A percentile compares a stretch with the other conserved stretches of the same genome.
Evolutionary conservation across 306 rosid genomes (phyloP).

Genomic region (Fragaria nilgerrensis): DNA sequence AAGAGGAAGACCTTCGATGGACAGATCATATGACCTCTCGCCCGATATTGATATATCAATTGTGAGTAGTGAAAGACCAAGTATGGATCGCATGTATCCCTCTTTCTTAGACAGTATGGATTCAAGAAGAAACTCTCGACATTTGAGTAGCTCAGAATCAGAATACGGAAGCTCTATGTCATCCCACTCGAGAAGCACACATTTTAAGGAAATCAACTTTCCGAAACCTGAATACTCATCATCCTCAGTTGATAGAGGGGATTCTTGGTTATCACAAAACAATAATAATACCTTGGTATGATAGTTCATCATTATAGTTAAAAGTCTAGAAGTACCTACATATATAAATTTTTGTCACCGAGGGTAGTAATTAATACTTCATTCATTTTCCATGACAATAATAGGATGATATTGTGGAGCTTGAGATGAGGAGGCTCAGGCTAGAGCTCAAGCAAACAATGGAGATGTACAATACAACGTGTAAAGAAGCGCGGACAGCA

Average conservation of each 20-base stretch:
- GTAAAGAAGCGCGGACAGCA: neutral
- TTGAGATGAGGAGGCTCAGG: neutral
- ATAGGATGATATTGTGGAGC: neutral
- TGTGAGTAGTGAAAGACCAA: constrained; percentile 54
- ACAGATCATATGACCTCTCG: constrained; percentile 37
- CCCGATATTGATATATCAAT: constrained; percentile 51
- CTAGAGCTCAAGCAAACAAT: neutral
- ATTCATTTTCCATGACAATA: neutral
- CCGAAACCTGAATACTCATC: neutral
- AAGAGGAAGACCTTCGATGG: constrained; percentile 27
- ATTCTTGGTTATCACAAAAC: neutral
- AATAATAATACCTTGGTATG: neutral
- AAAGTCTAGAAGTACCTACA: neutral
- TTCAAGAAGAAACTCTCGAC: constrained; percentile 23
- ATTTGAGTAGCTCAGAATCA: constrained; percentile 33
- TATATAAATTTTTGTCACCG: neutral
- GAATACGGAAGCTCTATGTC: constrained; percentile 32
- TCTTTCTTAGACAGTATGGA: constrained; percentile 34
- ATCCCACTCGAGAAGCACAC: neutral
- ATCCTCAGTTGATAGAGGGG: neutral
- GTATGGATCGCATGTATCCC: constrained; percentile 41
- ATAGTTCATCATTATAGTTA: no score
- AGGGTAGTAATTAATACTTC: neutral
- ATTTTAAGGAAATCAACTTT: neutral
- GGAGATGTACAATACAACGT: neutral